These are phyloP conservation scores for Chytriomyces sp. DNA, from an alignment of 192 early-diverging fungal genomes.

Conservation along the genomic window DNA sequence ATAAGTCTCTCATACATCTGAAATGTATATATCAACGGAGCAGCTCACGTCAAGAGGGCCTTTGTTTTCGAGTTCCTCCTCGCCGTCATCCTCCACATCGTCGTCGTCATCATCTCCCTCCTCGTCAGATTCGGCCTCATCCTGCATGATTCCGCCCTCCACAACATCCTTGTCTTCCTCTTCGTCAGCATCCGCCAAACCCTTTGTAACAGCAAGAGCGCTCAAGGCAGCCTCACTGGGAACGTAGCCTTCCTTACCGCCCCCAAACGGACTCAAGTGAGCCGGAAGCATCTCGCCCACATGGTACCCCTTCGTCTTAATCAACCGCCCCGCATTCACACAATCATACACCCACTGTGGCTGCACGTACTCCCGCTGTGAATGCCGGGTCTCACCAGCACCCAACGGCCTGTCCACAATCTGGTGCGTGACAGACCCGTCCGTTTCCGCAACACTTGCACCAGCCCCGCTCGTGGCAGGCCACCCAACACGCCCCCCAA, in stretches of 20 bases:
- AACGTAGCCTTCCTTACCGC: constrained; percentile 81
- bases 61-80: constrained; percentile 55
- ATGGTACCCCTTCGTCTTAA: constrained; percentile 66
- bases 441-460: constrained; percentile 75
- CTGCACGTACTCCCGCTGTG: constrained; percentile 78
- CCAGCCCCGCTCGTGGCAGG: constrained; percentile 74
- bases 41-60: constrained; percentile 23
- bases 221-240: constrained; percentile 50
- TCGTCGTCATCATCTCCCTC: constrained; percentile 59
- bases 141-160: constrained; percentile 61
- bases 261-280: constrained; percentile 93
- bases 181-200: constrained; percentile 39
- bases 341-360: constrained; percentile 99
- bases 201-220: constrained; percentile 15
- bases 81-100: constrained; percentile 55
- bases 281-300: constrained; percentile 84
- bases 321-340: constrained; percentile 80
- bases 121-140: constrained; percentile 63
- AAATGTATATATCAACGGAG: neutral
- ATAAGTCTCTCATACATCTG: neutral
- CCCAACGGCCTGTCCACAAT: constrained; percentile 79
- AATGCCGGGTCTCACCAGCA: neutral
- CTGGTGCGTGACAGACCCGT: constrained; percentile 87
- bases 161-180: constrained; percentile 65
- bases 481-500: constrained; percentile 92